Conservation (phyloP, 75 land plant genomes). For the Gnetum montanum region DNA sequence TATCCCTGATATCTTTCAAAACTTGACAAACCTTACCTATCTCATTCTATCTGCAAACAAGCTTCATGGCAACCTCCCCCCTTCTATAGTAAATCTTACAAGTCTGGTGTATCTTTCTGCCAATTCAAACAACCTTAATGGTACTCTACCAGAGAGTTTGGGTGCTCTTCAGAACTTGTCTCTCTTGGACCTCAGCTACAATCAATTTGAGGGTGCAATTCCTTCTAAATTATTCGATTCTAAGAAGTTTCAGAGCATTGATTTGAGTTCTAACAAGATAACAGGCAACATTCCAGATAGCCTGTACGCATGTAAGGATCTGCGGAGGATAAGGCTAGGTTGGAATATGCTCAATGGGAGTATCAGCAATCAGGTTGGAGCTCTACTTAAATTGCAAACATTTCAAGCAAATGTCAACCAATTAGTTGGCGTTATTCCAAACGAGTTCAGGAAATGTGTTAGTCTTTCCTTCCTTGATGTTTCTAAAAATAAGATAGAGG, state of each 20-base stretch:
- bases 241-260: not conserved
- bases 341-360: not conserved
- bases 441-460: not conserved
- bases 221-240: not conserved
- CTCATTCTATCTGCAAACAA: not conserved
- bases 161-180: not conserved
- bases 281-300: not conserved
- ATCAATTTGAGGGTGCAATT: not conserved
- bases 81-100: not conserved
- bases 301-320: not conserved
- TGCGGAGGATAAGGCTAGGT: not conserved
- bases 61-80: not conserved
- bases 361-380: not conserved
- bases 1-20: not conserved
- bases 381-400: not conserved
- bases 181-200: not conserved
- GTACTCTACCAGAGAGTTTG: not conserved
- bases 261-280: not conserved
- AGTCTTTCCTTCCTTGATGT: not conserved
- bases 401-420: not conserved
- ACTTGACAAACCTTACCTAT: not conserved
- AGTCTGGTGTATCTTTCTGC: not conserved
- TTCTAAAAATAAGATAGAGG: not conserved
- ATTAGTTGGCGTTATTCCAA: not conserved
- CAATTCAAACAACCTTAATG: not conserved